These are phyloP conservation scores for Ophiostoma novo-ulmi DNA, from an alignment of 2,329 filamentous ascomycete genomes.

Conservation along the genomic window DNA sequence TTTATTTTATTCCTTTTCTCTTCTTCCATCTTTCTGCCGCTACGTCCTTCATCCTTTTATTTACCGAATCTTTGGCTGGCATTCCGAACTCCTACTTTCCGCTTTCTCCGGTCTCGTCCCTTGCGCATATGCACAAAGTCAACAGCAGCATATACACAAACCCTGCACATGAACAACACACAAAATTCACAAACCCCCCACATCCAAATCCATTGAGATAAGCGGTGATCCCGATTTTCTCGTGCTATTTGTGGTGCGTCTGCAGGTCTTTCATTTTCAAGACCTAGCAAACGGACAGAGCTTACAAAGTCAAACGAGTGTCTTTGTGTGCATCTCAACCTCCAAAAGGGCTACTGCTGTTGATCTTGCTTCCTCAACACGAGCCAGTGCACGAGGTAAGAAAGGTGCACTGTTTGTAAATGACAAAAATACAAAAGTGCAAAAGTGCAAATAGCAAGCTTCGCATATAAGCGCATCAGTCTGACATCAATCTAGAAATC, in stretches of 20 bases:
- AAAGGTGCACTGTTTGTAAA: not conserved
- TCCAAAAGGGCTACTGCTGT: not conserved
- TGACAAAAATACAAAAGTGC: not conserved
- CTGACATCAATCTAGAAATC: not conserved
- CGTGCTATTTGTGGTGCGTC: not conserved
- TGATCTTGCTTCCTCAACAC: not conserved
- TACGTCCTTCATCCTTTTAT: not conserved
- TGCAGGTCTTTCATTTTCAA: not conserved
- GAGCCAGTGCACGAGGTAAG: not conserved
- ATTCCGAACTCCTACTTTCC: not conserved
- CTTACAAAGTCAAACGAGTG: not conserved
- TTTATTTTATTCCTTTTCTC: slow-evolving; percentile 6
- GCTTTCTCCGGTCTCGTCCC: slow-evolving; percentile 17
- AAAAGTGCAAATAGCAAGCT: not conserved
- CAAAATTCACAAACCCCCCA: slow-evolving; percentile 28
- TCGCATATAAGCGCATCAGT: not conserved
- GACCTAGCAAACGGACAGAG: not conserved
- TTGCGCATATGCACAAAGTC: slow-evolving; percentile 9
- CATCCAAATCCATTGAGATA: slow-evolving; percentile 31
- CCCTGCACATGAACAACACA: slow-evolving; percentile 17
- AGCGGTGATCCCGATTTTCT: slow-evolving; percentile 21
- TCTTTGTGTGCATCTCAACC: not conserved
- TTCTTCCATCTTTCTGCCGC: slow-evolving; percentile 13
- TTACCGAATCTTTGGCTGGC: not conserved
- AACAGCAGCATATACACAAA: slow-evolving; percentile 13